A percentile compares a stretch with the other conserved stretches of the same genome.
These are phyloP conservation scores for Kwoniella europaea DNA, from an alignment of 768 basidiomycete species.

Conservation along the genomic window DNA sequence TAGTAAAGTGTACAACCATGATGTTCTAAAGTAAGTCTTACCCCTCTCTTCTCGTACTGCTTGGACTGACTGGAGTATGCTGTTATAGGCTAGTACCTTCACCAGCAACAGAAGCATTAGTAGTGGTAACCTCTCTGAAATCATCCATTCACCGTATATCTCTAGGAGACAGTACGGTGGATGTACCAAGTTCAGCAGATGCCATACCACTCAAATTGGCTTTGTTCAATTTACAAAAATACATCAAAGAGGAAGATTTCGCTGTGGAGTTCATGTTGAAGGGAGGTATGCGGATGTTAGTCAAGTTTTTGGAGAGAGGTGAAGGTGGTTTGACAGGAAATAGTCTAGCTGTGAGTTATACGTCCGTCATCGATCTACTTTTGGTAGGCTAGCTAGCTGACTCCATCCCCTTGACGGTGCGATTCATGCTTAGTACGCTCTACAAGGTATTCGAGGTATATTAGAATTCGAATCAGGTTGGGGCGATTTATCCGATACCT, in stretches of 20 bases:
- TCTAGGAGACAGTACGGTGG: conserved; percentile 26
- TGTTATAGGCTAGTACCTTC: conserved; percentile 47
- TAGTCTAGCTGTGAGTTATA: conserved; percentile 48
- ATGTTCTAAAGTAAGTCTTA: conserved; percentile 41
- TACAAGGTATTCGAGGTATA: conserved; percentile 49
- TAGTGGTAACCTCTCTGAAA: conserved; percentile 42
- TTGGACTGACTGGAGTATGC: not conserved
- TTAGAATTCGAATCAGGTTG: conserved; percentile 51
- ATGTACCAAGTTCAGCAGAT: conserved; percentile 24
- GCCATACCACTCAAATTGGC: conserved; percentile 52
- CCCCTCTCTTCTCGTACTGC: not conserved
- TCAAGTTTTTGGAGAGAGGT: conserved; percentile 36
- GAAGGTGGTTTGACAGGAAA: conserved; percentile 41
- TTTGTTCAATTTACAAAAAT: conserved; percentile 54
- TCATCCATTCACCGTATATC: conserved; percentile 17
- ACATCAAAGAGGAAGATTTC: conserved; percentile 55
- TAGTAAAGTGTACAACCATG: conserved; percentile 45
- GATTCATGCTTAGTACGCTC: conserved; percentile 44
- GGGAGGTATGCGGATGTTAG: conserved; percentile 47
- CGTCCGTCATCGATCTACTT: too few relatives aligned
- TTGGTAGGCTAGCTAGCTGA: too few relatives aligned
- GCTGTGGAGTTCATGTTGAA: conserved; percentile 54
- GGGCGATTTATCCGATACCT: conserved; percentile 33
- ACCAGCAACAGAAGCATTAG: conserved; percentile 48
- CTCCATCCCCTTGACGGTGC: too few relatives aligned